A percentile compares a stretch with the other conserved stretches of the same genome.
phyloP scores from a whole-genome alignment of 1,139 yeast genomes.

The Debaryomyces udenii region DNA sequence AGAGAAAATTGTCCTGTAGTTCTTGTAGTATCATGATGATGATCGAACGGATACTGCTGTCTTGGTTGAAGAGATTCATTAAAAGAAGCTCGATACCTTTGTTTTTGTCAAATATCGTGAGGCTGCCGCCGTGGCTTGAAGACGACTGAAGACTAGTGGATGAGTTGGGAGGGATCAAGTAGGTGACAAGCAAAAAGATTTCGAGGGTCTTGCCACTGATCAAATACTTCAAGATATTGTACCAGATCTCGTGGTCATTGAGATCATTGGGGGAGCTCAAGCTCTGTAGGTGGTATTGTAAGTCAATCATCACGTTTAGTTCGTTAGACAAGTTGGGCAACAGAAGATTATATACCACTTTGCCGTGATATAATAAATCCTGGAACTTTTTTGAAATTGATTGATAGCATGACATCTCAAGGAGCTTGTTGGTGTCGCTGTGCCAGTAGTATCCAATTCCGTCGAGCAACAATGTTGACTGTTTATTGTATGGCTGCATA shows the following conservation, averaged over 20 bases:
- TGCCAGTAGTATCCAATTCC: conserved; percentile 51
- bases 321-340: conserved; percentile 46
- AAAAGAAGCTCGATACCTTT: conserved; percentile 49
- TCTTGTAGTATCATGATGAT: conserved; percentile 50
- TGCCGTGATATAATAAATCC: conserved; percentile 36
- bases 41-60: conserved; percentile 45
- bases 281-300: conserved; percentile 48
- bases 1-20: conserved; percentile 46
- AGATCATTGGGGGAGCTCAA: conserved; percentile 24
- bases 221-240: conserved; percentile 44
- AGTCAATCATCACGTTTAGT: conserved; percentile 46
- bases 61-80: conserved; percentile 37
- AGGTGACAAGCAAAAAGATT: conserved; percentile 43
- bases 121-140: conserved; percentile 43
- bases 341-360: conserved; percentile 36
- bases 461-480: conserved; percentile 38
- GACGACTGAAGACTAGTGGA: conserved; percentile 45
- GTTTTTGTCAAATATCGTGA: conserved; percentile 50
- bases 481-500: conserved; percentile 24
- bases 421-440: conserved; percentile 43
- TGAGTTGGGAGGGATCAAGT: conserved; percentile 49
- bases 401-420: conserved; percentile 50
- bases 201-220: conserved; percentile 50
- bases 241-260: conserved; percentile 46
- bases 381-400: conserved; percentile 42